phyloP scores from a whole-genome alignment of 306 rosid species.

The Vigna angularis region DNA sequence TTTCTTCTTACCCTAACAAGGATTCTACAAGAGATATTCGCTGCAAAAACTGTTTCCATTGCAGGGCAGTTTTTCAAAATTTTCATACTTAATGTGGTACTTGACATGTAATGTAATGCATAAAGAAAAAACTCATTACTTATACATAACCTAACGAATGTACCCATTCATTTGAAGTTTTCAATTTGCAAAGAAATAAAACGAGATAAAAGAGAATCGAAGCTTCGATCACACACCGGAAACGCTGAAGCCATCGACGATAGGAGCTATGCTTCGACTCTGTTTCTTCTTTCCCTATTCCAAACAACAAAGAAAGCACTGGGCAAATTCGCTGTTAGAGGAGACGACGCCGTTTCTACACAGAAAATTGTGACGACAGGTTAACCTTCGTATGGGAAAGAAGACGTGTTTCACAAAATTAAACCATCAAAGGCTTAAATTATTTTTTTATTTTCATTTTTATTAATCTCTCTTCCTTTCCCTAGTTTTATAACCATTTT shows the following conservation, averaged over 20 bases:
- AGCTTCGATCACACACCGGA: background rate
- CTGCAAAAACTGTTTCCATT: conserved; percentile 33
- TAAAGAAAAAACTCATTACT: background rate
- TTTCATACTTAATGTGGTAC: conserved; percentile 1
- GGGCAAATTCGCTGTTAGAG: background rate
- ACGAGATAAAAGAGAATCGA: background rate
- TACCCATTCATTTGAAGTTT: background rate
- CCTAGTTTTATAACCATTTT: too few species aligned
- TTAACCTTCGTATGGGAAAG: too few species aligned
- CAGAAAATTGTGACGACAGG: too few species aligned
- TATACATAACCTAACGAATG: background rate
- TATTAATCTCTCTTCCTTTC: too few species aligned
- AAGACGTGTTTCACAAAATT: too few species aligned
- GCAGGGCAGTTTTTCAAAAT: background rate
- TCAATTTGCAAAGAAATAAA: background rate
- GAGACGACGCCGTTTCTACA: background rate
- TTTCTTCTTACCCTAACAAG: background rate
- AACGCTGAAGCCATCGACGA: background rate
- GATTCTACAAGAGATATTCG: conserved; percentile 23
- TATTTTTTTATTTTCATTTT: too few species aligned
- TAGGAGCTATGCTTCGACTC: background rate
- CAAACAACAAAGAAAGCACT: background rate
- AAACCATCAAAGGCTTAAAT: too few species aligned
- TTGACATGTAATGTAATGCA: background rate
- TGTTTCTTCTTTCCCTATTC: background rate